Base-by-base conservation (phyloP, 495 filamentous ascomycete species). In the Annulohypoxylon bovei region DNA sequence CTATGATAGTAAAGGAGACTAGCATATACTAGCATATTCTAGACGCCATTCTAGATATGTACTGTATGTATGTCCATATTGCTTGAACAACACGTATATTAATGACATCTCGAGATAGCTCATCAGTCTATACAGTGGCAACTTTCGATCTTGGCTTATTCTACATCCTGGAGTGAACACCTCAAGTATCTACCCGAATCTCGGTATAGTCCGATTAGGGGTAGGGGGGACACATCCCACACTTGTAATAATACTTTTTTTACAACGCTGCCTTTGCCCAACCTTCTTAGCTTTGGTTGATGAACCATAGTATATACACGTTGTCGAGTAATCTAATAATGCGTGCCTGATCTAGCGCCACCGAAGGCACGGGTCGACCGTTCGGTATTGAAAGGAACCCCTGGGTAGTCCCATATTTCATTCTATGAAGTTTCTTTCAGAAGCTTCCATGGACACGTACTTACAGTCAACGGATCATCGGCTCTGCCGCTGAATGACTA, bases 151-250 rank as follows among this genome's bases (percentile, higher is more conserved):
- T 56, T 9, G 16, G 30, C 25, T 39, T 39, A 11, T 16, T 62
- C 25, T 52, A 30, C 28, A 12, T 39, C 3, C 18, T 60, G 33
- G 46, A 60, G 64, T 68, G 28, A 53, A 63, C 53, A 58, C 42
- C 35, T 30, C 50, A 57, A 56, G 62, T 25, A 71, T 67, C 58
- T 67, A 71, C 32, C 63, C 58, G 59, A 54, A 27, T 72, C 54
- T 64, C 62, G 68, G 68, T 56, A 67, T 67, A 23, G 64, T 72
- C 64, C 64, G 69, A 62, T 55, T 52, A 54, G 69, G 68, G 40
- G 23, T 52, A 37, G 58, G 68, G 40, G 27, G 12, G 5, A 44
- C 16, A 56, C 20, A 20, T 32, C 35, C 16, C 23, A 37, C 39
- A 49, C 46, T 50, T 47, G 44, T 11, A 47, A 47, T 27, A 12